Evolutionary conservation across 371 early-diverging fungal species (phyloP).

Genomic region (Dentiscutata heterogama): DNA sequence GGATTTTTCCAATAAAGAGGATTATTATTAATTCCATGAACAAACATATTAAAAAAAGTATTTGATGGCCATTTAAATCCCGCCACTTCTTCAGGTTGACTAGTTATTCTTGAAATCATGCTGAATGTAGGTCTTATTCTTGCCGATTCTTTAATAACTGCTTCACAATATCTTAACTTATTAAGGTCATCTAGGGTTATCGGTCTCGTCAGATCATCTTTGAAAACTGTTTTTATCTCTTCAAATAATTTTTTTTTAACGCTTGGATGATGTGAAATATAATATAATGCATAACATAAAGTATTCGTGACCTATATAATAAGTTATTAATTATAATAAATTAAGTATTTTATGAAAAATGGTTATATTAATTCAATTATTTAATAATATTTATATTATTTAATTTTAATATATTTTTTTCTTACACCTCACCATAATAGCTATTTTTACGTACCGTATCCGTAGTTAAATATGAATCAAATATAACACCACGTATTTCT

Average conservation of each 20-base stretch:
- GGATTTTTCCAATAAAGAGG: conserved; percentile 41
- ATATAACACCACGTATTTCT: conserved; percentile 4
- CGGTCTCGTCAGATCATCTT: neutral
- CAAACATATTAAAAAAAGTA: conserved; percentile 22
- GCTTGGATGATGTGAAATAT: conserved; percentile 12
- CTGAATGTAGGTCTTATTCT: conserved; percentile 31
- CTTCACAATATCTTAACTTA: conserved; percentile 41
- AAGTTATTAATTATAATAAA: neutral
- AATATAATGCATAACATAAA: conserved; percentile 39
- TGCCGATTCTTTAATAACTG: conserved; percentile 41
- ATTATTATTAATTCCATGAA: conserved; percentile 41
- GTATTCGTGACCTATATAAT: conserved; percentile 36
- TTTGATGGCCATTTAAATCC: too few relatives aligned
- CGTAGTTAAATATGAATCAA: conserved; percentile 6
- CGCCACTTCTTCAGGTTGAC: conserved; percentile 25
- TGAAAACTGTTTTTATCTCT: conserved; percentile 22
- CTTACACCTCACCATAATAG: too few relatives aligned
- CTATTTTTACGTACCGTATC: conserved; percentile 22
- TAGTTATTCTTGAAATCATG: conserved; percentile 5
- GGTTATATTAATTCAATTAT: too few relatives aligned
- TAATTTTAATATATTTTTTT: too few relatives aligned
- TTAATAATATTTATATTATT: too few relatives aligned
- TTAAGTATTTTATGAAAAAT: neutral
- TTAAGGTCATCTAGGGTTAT: conserved; percentile 22
- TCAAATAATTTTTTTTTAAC: conserved; percentile 37